Conservation (phyloP, 2,329 filamentous ascomycete species). For the Catunica adiposa region DNA sequence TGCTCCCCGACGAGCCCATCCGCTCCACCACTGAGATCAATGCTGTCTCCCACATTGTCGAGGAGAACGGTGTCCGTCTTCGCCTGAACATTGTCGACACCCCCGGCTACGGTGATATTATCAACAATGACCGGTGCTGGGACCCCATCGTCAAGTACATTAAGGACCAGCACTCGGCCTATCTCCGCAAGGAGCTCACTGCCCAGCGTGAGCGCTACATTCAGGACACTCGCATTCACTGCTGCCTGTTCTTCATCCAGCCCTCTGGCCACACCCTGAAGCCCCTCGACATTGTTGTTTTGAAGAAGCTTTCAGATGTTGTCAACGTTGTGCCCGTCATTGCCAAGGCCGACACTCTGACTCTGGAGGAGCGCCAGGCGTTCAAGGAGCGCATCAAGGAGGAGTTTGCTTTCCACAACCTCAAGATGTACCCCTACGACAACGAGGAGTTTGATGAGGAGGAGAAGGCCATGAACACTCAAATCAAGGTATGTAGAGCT, state of each 20-base stretch:
- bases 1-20: slow-evolving; percentile 81
- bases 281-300: slow-evolving; percentile 96
- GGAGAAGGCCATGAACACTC: slow-evolving; percentile 79
- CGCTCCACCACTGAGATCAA: slow-evolving; percentile 97
- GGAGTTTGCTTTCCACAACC: slow-evolving; percentile 98
- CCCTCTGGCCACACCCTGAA: slow-evolving; percentile 95
- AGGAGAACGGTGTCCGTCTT: slow-evolving; percentile 96
- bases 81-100: slow-evolving; percentile 98
- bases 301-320: slow-evolving; percentile 98
- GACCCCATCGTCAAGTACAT: slow-evolving; percentile 99
- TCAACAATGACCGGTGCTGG: slow-evolving; percentile 99
- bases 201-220: slow-evolving; percentile 98
- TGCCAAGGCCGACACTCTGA: slow-evolving; percentile 93
- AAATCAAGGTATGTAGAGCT: slow-evolving; percentile 66
- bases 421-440: slow-evolving; percentile 99
- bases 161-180: slow-evolving; percentile 99
- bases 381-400: slow-evolving; percentile 99
- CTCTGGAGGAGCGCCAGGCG: slow-evolving; percentile 80
- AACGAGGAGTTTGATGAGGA: slow-evolving; percentile 98
- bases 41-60: slow-evolving; percentile 93
- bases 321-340: slow-evolving; percentile 99
- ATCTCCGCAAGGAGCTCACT: slow-evolving; percentile 97
- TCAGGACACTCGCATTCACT: slow-evolving; percentile 97
- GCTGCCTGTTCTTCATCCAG: slow-evolving; percentile 99
- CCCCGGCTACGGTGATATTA: slow-evolving; percentile 91